Evolutionary conservation across 352 stramenopile species (phyloP), one percentile per base, ranked within the genome.

Genomic region (Phytophthora sojae): DNA sequence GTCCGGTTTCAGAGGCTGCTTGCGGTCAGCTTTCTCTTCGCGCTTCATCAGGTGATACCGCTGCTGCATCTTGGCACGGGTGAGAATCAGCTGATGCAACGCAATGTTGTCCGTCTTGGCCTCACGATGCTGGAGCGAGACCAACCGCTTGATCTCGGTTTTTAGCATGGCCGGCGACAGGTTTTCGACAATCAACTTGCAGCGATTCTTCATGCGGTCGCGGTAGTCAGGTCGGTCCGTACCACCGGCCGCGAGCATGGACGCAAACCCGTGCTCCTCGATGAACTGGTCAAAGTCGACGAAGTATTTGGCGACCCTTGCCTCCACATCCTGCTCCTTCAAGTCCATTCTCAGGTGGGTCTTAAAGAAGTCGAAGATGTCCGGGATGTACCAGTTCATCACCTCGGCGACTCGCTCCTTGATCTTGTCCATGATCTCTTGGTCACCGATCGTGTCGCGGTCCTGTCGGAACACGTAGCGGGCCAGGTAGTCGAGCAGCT

Each of bases 241-340:
- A 9, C 26, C 25, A 23, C 50, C 6, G 15, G 12, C 50, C 12
- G 1, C 50, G 1, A 56, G 11, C 50, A 56, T 56, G 9, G 12
- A 11, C 0, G 11, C 17, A 54, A 57, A 57, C 6, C 29, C 52
- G 32, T 29, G 37, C 23, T 63, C 57, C n/a, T 63, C 57, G 2
- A 63, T 45, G 9, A 63, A 6, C 6, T n/a, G 42, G 29, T 63
- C 39, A n/a, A 54, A 49, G 11, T 63, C 57, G 42, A 35, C 25
- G n/a, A 55, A 63, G 26, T 63, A 56, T n/a, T 49, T 63, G 14
- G 6, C 11, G 12, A 63, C 14, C 2, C 57, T 45, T 7, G 57
- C 44, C 26, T 63, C 57, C 8, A 63, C 19, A n/a, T 63, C 44
- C 0, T 44, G 25, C 17, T 63, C 25, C 19, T n/a, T 8, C 14